Conservation (phyloP, 2,329 filamentous ascomycete species). For the Leptoxyphium fumago region DNA sequence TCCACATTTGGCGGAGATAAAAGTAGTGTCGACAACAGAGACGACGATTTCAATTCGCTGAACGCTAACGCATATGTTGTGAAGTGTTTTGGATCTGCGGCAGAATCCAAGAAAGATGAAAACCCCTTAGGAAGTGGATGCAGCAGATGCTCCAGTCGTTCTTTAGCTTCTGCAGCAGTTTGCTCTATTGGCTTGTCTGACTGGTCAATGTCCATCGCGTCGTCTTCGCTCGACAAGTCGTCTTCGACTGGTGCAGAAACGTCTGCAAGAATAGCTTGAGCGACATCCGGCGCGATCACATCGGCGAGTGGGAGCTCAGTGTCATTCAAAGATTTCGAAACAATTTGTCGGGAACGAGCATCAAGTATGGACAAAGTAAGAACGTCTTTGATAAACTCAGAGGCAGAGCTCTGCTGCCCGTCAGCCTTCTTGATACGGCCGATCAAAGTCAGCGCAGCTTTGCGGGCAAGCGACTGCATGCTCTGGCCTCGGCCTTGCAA, state of each 20-base stretch:
- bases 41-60: conserved; percentile 5
- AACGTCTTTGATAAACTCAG: conserved; percentile 23
- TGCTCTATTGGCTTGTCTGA: background rate
- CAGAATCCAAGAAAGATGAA: background rate
- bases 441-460: background rate
- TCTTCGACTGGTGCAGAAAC: too few species aligned
- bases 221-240: background rate
- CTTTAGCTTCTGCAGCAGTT: conserved; percentile 6
- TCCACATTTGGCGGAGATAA: too few species aligned
- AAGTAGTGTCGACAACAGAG: background rate
- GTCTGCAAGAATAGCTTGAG: too few species aligned
- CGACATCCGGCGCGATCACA: background rate
- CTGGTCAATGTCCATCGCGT: conserved; percentile 1
- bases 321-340: background rate
- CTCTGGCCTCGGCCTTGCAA: background rate
- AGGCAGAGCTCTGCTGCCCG: background rate
- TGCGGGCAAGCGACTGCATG: background rate
- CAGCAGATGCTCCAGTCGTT: conserved; percentile 5
- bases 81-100: conserved; percentile 6
- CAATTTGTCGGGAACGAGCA: background rate
- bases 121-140: background rate
- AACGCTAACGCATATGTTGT: conserved; percentile 9
- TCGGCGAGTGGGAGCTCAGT: background rate
- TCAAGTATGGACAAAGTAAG: conserved; percentile 6
- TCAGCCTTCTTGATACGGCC: background rate